Percentiles rank a stretch among this genome's conserved stretches.
These are phyloP conservation scores for Mycena olivaceomarginata DNA, from an alignment of 768 basidiomycete genomes.

Conservation along the genomic window DNA sequence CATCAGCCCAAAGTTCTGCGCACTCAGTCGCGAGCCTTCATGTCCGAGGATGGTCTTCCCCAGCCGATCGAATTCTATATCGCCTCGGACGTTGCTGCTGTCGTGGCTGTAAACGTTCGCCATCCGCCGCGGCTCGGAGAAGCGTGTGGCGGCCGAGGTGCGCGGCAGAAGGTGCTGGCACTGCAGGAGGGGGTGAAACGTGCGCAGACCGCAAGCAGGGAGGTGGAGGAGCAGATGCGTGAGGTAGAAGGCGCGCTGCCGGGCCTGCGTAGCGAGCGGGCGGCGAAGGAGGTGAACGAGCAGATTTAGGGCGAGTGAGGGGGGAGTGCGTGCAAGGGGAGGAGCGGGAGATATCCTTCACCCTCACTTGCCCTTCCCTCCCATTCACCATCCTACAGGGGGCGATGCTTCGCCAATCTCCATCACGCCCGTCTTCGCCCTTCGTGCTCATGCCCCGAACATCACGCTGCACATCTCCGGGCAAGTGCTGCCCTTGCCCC, in stretches of 20 bases:
- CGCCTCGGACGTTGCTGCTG: conserved; percentile 96
- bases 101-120: conserved; percentile 92
- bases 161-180: conserved; percentile 90
- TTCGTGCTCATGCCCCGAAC: too few relatives aligned
- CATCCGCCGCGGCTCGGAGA: too few relatives aligned
- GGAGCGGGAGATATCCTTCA: conserved; percentile 56
- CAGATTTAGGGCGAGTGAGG: conserved; percentile 65
- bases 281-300: conserved; percentile 63
- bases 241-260: conserved; percentile 69
- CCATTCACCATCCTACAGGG: too few relatives aligned
- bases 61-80: conserved; percentile 99
- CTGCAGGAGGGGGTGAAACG: conserved; percentile 93
- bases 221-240: conserved; percentile 65
- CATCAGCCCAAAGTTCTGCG: conserved; percentile 87
- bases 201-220: conserved; percentile 74
- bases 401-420: too few relatives aligned
- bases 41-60: conserved; percentile 98
- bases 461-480: too few relatives aligned
- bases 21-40: conserved; percentile 97
- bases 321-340: conserved; percentile 69
- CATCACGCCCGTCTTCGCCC: too few relatives aligned
- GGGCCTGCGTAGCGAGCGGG: conserved; percentile 58
- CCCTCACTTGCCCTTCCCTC: too few relatives aligned
- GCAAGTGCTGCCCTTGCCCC: too few relatives aligned
- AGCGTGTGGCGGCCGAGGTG: too few relatives aligned